Evolutionary conservation across 805 yeast genomes (phyloP), one percentile per base, ranked within the genome.

Genomic region (Lachancea meyersii): DNA sequence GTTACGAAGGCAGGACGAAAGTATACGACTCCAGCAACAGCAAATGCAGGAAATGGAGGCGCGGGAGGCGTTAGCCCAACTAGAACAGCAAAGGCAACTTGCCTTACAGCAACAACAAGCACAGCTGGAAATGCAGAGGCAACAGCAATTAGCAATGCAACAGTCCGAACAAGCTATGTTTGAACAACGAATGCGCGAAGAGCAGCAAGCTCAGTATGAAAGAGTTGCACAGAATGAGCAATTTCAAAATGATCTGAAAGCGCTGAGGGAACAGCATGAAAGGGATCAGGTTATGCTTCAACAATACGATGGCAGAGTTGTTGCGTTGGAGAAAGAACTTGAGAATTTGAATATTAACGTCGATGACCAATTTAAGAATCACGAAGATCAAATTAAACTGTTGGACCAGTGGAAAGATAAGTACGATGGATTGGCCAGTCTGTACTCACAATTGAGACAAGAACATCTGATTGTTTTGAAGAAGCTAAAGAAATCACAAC

Each of bases 361-460:
- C 0, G 72, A 78, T 28, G 82, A 79, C 56, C 95, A 86, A 61
- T 63, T 86, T 31, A 77, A 78, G 2, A 73, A 88, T 4, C 86
- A 84, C 54, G 87, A 85, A 51, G 93, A 86, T 48, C 80, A 82
- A 54, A 66, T 85, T 36, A 72, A 63, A 41, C 71, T 74, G 41
- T 60, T 86, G 35, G 89, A 85, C 41, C 95, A 88, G 63, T 89
- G 96, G 95, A 79, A 85, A 48, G 77, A 76, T 41, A 89, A 89
- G 67, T 89, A 89, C 64, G 96, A 88, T 57, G 75, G 93, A 0
- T 71, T 89, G 48, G 96, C 96, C 5, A 86, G 86, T 56, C 70
- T 89, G 50, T 89, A 89, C 62, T 81, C 95, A 1, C 96, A 88
- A 64, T 70, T 89, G 52, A 82, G 97, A 58, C 94, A 86, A 64